Base-by-base conservation (phyloP, 2,329 filamentous ascomycete species). In the Calonectria hongkongensis region DNA sequence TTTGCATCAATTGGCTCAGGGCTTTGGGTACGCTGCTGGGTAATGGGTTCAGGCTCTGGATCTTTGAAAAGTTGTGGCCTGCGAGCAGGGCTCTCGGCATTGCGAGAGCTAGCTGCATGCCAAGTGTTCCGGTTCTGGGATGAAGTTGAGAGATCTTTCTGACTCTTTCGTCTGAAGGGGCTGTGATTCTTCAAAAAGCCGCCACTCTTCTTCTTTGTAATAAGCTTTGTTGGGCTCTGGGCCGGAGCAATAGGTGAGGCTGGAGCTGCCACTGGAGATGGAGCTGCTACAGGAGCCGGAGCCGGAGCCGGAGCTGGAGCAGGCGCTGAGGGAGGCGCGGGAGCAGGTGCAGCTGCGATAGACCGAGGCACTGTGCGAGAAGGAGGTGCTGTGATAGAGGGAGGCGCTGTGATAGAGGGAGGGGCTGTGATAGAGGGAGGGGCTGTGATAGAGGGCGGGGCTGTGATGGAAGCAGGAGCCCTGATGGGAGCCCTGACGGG, bases 101-200 rank as follows among this genome's bases (percentile, higher is more conserved):
- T 79, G 33, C 81, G 77, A 2, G 75, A 73, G 30, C 72, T 81
- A 4, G 84, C 80, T 3, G 84, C 84, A 66, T 88, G 89, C 92
- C 92, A 94, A 3, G 91, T 92, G 80, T 90, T 92, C 64, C 92
- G 85, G 79, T 85, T 89, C 1, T 79, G 79, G 1, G 84, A 76
- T 7, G 85, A 79, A 15, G 82, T 73, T 54, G 87, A 86, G 4
- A 87, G 80, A 54, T 95, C 94, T 79, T 95, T 96, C 67, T 93
- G 95, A 82, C 96, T 98, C 90, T 97, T 98, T 68, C 96, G 92
- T 39, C 96, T 90, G 87, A 99, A 99, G 0, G 96, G 96, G 76
- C 94, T 96, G 81, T 96, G 94, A 79, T 95, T 95, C 82, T 96
- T 95, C 86, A 99, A 98, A 85, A 98, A 98, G 0, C 94, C 94